Conservation (phyloP, 148 eudicot genomes). For the Rhododendron ferrugineum region DNA sequence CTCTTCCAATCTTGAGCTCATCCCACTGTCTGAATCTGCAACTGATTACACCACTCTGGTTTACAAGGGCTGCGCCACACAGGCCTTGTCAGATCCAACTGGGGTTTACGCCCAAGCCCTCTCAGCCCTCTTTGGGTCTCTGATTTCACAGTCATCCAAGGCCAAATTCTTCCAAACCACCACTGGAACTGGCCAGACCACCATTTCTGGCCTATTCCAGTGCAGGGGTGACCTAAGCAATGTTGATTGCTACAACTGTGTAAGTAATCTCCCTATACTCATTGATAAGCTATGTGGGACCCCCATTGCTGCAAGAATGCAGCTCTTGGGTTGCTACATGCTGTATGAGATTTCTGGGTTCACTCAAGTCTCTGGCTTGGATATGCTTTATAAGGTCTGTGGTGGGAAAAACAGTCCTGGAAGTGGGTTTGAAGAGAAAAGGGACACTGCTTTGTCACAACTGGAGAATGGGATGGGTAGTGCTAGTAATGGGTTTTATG, state of each 20-base stretch:
- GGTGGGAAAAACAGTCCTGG: conserved; percentile 44
- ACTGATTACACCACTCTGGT: conserved; percentile 50
- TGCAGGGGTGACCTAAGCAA: conserved; percentile 79
- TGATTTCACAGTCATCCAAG: conserved; percentile 67
- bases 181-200: conserved; percentile 45
- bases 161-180: conserved; percentile 64
- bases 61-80: conserved; percentile 89
- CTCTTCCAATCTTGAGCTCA: conserved; percentile 12
- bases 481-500: conserved; percentile 54
- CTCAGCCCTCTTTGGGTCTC: conserved; percentile 49
- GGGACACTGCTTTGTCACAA: conserved; percentile 61
- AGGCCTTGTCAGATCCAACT: conserved; percentile 72
- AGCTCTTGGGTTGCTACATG: conserved; percentile 75
- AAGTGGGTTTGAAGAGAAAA: conserved; percentile 58
- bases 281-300: conserved; percentile 73
- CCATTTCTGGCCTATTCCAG: conserved; percentile 78
- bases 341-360: conserved; percentile 72
- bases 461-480: conserved; percentile 57
- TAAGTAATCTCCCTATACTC: conserved; percentile 54
- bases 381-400: conserved; percentile 63
- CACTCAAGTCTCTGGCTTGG: conserved; percentile 70
- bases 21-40: conserved; percentile 31
- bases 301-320: conserved; percentile 66
- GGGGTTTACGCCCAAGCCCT: conserved; percentile 66
- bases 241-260: conserved; percentile 67